Conservation (phyloP, 495 filamentous ascomycete species). For the Aspergillus campestris region DNA sequence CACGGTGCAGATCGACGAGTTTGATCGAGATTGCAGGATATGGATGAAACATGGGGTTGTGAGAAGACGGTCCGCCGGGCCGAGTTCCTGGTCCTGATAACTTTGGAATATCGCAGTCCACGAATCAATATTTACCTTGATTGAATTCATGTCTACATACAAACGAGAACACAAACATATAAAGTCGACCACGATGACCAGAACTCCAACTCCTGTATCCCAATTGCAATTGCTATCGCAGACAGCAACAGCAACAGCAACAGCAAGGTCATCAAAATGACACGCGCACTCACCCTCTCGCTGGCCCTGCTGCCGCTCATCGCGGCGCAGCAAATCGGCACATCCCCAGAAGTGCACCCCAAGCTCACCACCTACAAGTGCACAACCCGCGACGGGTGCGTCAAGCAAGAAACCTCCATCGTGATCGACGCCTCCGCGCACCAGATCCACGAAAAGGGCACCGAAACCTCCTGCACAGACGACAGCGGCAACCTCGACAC, state of each 20-base stretch:
- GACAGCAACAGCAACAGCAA: neutral
- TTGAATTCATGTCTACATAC: no score
- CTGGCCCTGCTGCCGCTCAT: conserved; percentile 12
- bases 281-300: neutral
- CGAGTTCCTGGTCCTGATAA: no score
- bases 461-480: conserved; percentile 24
- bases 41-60: no score
- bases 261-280: neutral
- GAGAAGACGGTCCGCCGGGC: no score
- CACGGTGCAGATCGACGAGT: no score
- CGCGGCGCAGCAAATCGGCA: conserved; percentile 16
- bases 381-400: conserved; percentile 26
- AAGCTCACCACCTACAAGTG: conserved; percentile 33
- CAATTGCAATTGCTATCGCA: no score
- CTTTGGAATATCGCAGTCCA: no score
- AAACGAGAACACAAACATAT: no score
- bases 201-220: no score
- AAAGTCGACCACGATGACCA: no score
- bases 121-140: no score
- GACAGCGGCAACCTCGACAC: conserved; percentile 31
- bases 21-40: no score
- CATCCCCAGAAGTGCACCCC: conserved; percentile 24
- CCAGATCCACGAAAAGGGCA: conserved; percentile 34
- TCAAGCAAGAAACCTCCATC: conserved; percentile 28
- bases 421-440: conserved; percentile 36